Evolutionary conservation across 176 grass and related monocot species (phyloP), one percentile per base, ranked within the genome.

Genomic region (Carex kokanica): DNA sequence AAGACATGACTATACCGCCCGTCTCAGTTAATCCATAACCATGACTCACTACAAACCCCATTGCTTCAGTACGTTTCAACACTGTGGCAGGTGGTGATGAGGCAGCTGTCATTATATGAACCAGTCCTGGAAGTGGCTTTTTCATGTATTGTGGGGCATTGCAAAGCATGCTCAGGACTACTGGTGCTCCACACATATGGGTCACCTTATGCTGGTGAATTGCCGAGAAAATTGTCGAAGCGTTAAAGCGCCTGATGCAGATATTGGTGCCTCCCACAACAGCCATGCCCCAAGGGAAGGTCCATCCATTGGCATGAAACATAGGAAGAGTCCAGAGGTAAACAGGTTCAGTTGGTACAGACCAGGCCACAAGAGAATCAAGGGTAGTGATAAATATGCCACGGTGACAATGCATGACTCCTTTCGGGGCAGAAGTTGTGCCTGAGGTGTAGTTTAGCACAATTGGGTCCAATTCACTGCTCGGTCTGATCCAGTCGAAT

Each of bases 301-400:
- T 91, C 95, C 95, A 98, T 0, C 95, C 95, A 20, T 98, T 98
- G 84, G 82, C 90, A 87, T 98, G 95, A 81, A 94, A 98, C 92
- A 98, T 91, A 51, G 90, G 92, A 52, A 98, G 86, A 43, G 92
- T 98, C 95, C 95, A 98, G 45, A 98, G 82, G 72, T 90, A 98
- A 55, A 83, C 88, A 36, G 95, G 95, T 34, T 56, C 83, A 80
- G 3, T 55, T 45, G 89, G 90, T 27, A 94, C 51, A 6, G 83
- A 29, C 95, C 90, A 98, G 8, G 84, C 58, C 3, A 90, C 64
- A 34, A 98, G 84, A 59, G 87, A 86, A 12, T 93, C 90, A 1
- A 94, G 0, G 4, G 86, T 88, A 12, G 89, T 32, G 5, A 93
- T 4, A 85, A 86, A 94, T 84, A 98, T 68, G 3, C 90, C 88